A percentile compares a stretch with the other conserved stretches of the same genome.
These are phyloP conservation scores for Candida ficus DNA, from an alignment of 805 yeast genomes.

Conservation along the genomic window DNA sequence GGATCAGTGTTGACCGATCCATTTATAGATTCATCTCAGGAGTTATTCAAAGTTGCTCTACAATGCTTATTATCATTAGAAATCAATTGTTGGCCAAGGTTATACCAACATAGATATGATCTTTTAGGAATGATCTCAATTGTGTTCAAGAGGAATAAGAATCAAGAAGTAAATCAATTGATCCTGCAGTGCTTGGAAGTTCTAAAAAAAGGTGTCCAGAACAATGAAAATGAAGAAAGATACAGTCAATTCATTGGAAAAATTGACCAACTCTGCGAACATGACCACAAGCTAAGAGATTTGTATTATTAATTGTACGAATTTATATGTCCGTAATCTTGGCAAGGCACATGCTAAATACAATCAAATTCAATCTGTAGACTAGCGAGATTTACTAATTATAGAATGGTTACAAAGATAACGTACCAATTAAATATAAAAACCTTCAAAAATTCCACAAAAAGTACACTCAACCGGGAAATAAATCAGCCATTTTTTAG, in stretches of 20 bases:
- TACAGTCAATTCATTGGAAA: background rate
- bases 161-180: background rate
- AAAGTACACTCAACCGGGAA: too few species aligned
- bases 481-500: too few species aligned
- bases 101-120: conserved; percentile 17
- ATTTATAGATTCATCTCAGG: conserved; percentile 14
- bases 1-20: conserved; percentile 22
- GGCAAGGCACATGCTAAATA: too few species aligned
- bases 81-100: conserved; percentile 21
- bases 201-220: background rate
- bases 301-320: too few species aligned
- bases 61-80: conserved; percentile 13
- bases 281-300: background rate
- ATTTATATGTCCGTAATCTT: too few species aligned
- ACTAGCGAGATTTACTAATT: too few species aligned
- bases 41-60: conserved; percentile 10
- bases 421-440: too few species aligned
- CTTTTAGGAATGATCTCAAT: conserved; percentile 18
- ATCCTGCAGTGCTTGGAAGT: background rate
- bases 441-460: too few species aligned
- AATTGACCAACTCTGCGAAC: background rate
- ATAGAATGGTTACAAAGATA: too few species aligned
- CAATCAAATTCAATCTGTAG: too few species aligned
- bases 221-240: background rate
- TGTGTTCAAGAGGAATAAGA: conserved; percentile 9